A percentile compares a stretch with the other conserved stretches of the same genome.
These are phyloP conservation scores for Colletotrichum sp. DNA, from an alignment of 2,329 filamentous ascomycete genomes.

Conservation along the genomic window DNA sequence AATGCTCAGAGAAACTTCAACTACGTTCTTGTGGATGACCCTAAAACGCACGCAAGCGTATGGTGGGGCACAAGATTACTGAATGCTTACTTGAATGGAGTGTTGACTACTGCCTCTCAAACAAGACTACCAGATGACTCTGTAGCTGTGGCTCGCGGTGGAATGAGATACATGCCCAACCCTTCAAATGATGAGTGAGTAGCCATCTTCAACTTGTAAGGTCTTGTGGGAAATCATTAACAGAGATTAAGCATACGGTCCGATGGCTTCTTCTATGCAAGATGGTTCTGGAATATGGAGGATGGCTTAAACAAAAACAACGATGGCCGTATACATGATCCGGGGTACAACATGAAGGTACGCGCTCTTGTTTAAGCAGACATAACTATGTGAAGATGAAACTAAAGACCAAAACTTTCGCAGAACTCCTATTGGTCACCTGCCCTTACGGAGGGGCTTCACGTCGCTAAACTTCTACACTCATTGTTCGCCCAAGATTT, in stretches of 20 bases:
- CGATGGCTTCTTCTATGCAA: no score
- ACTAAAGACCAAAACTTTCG: neutral
- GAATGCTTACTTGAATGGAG: neutral
- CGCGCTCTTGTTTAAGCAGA: no score
- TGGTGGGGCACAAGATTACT: neutral
- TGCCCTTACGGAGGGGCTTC: neutral
- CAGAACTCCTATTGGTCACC: neutral
- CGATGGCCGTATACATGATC: neutral
- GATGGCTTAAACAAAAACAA: neutral
- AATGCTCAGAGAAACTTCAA: neutral
- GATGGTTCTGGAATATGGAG: no score
- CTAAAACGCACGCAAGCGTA: neutral
- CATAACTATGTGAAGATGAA: no score
- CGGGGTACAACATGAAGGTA: neutral
- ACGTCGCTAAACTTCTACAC: neutral
- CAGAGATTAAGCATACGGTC: neutral
- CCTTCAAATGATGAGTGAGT: neutral
- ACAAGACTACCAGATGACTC: no score
- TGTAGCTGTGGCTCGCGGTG: neutral
- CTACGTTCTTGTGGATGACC: neutral
- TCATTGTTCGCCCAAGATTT: neutral
- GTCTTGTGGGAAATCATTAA: neutral
- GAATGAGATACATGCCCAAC: neutral
- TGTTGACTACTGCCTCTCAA: neutral
- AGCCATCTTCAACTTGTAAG: neutral